Conservation (phyloP, 495 filamentous ascomycete species). For the Opeltia flavorubescens region DNA sequence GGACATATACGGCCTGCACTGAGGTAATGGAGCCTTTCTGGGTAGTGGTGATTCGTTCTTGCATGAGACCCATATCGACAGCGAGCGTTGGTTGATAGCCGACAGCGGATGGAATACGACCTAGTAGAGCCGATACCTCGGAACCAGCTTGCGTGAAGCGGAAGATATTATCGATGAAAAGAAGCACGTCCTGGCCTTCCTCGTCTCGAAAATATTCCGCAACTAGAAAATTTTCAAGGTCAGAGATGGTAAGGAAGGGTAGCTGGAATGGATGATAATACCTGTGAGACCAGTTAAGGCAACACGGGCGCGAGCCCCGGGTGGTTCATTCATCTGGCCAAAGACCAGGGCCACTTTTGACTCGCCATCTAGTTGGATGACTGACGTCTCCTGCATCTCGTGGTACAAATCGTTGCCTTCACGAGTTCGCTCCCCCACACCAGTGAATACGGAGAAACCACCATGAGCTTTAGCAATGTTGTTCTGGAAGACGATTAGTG, state of each 20-base stretch:
- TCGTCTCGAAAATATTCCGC: conserved; percentile 96
- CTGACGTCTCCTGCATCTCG: conserved; percentile 99
- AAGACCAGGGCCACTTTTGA: conserved; percentile 99
- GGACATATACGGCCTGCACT: conserved; percentile 99
- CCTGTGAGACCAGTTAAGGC: conserved; percentile 82
- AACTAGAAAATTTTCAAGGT: conserved; percentile 43
- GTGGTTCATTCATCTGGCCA: conserved; percentile 99
- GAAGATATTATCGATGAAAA: conserved; percentile 99
- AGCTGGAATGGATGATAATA: not conserved
- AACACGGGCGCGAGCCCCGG: conserved; percentile 98
- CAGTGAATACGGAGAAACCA: conserved; percentile 99
- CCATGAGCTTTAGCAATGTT: conserved; percentile 99
- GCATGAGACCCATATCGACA: conserved; percentile 99
- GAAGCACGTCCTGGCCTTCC: conserved; percentile 97
- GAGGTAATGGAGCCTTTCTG: conserved; percentile 99
- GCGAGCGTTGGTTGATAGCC: conserved; percentile 99
- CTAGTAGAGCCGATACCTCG: conserved; percentile 97
- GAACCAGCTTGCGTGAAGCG: conserved; percentile 99
- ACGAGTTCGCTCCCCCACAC: conserved; percentile 99
- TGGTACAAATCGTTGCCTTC: conserved; percentile 99
- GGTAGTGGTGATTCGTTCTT: conserved; percentile 99
- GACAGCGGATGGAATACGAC: conserved; percentile 99
- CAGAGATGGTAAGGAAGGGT: not conserved
- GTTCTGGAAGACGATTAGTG: conserved; percentile 45
- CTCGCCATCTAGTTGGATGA: conserved; percentile 97